These are phyloP conservation scores for Termitomyces heimii DNA, from an alignment of 768 basidiomycete species.

Conservation along the genomic window DNA sequence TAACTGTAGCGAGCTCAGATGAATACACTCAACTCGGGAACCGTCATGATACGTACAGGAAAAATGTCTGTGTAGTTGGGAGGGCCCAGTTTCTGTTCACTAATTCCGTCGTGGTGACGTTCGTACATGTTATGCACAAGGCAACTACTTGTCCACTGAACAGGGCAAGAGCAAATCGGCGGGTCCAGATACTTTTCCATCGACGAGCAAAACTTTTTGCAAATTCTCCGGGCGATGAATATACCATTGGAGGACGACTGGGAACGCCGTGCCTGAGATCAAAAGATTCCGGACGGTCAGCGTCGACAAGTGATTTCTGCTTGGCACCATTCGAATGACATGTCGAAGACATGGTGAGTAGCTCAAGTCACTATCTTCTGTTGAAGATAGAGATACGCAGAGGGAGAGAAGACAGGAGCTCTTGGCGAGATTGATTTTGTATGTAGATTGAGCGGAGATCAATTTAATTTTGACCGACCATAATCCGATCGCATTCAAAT, in stretches of 20 bases:
- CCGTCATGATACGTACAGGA: slow-evolving; percentile 49
- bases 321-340: slow-evolving; percentile 1
- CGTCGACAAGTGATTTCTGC: slow-evolving; percentile 12
- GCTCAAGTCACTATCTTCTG: neutral
- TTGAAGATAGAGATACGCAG: neutral
- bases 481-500: neutral
- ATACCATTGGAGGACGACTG: slow-evolving; percentile 58
- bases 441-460: neutral
- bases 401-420: neutral
- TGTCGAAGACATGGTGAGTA: slow-evolving; percentile 6
- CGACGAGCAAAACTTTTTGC: slow-evolving; percentile 45
- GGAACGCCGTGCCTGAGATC: slow-evolving; percentile 4
- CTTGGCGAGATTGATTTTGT: neutral
- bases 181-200: slow-evolving; percentile 76
- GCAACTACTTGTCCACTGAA: slow-evolving; percentile 80
- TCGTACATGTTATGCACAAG: slow-evolving; percentile 85
- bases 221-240: slow-evolving; percentile 54
- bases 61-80: slow-evolving; percentile 79
- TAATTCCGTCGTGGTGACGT: slow-evolving; percentile 79
- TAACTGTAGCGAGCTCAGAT: slow-evolving; percentile 42
- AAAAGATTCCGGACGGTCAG: slow-evolving; percentile 4
- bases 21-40: neutral
- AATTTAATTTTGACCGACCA: neutral
- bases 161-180: slow-evolving; percentile 61
- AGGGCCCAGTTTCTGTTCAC: slow-evolving; percentile 62